phyloP scores from a whole-genome alignment of 2,329 filamentous ascomycete genomes.

The Cercospora canescens region DNA sequence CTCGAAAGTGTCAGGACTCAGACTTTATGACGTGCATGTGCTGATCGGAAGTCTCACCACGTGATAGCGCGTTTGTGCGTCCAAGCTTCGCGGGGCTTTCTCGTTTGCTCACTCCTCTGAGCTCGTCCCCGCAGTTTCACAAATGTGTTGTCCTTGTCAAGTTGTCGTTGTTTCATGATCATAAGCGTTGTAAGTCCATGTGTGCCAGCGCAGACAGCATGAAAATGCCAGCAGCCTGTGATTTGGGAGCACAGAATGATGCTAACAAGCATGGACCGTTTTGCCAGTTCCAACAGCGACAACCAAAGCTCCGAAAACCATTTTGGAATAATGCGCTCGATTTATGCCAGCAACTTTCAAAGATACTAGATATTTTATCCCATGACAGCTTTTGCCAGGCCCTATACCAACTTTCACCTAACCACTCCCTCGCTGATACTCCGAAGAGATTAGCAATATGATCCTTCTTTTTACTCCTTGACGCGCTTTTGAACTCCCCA shows the following conservation, averaged over 20 bases:
- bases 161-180: too few relatives aligned
- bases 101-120: not conserved
- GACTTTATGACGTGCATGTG: constrained; percentile 6
- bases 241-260: not conserved
- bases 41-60: not conserved
- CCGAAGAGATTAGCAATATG: not conserved
- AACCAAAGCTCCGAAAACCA: not conserved
- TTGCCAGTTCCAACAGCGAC: not conserved
- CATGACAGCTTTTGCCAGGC: not conserved
- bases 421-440: not conserved
- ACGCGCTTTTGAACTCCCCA: not conserved
- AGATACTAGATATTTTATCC: not conserved
- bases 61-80: not conserved
- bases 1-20: not conserved
- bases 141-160: too few relatives aligned
- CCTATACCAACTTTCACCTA: not conserved
- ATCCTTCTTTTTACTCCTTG: not conserved
- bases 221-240: not conserved
- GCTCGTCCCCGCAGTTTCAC: too few relatives aligned
- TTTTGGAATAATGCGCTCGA: not conserved
- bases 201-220: not conserved
- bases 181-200: too few relatives aligned
- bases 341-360: not conserved
- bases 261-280: not conserved
- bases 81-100: not conserved